A percentile compares a stretch with the other conserved stretches of the same genome.
phyloP scores from a whole-genome alignment of 2,329 filamentous ascomycete genomes.

The Ophiostoma novo-ulmi region DNA sequence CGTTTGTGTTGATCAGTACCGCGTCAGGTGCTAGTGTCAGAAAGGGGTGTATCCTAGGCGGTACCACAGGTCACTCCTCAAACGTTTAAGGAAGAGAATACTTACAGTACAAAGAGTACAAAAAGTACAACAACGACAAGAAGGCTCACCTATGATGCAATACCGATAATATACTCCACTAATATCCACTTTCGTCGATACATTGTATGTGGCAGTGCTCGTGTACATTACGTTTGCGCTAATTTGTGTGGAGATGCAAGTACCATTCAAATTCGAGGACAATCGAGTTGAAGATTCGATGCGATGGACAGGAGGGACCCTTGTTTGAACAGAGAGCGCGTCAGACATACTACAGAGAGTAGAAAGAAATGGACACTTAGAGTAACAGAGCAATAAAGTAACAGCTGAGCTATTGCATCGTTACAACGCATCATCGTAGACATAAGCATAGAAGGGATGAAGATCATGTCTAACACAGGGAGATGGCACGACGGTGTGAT shows the following conservation, averaged over 20 bases:
- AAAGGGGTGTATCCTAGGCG: background rate
- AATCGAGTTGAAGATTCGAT: background rate
- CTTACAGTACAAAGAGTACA: background rate
- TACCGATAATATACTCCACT: slow-evolving; percentile 4
- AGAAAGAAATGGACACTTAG: background rate
- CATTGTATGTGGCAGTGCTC: slow-evolving; percentile 13
- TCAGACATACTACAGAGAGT: background rate
- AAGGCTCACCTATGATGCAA: slow-evolving; percentile 16
- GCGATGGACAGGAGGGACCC: background rate
- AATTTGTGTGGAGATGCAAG: background rate
- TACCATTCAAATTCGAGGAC: background rate
- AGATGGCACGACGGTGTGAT: slow-evolving; percentile 1
- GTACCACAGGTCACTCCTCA: background rate
- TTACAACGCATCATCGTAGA: background rate
- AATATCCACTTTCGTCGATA: slow-evolving; percentile 7
- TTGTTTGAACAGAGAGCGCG: background rate
- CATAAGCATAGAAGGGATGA: slow-evolving; percentile 3
- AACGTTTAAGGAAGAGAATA: background rate
- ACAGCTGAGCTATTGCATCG: background rate
- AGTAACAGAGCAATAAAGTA: background rate
- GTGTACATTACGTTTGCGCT: background rate
- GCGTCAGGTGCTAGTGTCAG: background rate
- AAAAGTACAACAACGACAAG: slow-evolving; percentile 9
- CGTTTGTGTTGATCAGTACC: background rate
- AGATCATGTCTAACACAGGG: slow-evolving; percentile 2